phyloP scores from a whole-genome alignment of 208 protist genomes.

The Acanthamoeba healyi region DNA sequence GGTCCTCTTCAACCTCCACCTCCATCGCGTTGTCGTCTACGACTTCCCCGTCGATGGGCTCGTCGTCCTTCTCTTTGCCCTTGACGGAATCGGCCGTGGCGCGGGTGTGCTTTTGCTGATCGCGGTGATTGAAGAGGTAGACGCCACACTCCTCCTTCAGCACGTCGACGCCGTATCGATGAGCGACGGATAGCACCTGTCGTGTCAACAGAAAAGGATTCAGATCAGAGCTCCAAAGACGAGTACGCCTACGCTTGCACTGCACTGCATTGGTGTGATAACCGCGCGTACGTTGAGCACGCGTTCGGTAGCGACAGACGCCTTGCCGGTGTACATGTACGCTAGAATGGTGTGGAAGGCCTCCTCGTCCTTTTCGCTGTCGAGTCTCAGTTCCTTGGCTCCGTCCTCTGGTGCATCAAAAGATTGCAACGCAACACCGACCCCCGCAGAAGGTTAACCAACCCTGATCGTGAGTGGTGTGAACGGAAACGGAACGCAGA shows the following conservation, averaged over 20 bases:
- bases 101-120: no score
- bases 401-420: background rate
- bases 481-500: background rate
- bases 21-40: background rate
- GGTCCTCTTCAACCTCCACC: background rate
- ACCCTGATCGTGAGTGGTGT: no score
- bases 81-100: background rate
- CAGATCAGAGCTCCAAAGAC: no score
- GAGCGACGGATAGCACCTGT: background rate
- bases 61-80: background rate
- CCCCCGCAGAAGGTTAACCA: background rate
- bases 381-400: background rate
- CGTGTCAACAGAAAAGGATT: background rate
- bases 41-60: background rate
- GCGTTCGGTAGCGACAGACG: background rate
- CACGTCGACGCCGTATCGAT: background rate
- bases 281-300: conserved; percentile 15
- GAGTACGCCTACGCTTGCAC: background rate
- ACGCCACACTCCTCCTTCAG: conserved; percentile 55
- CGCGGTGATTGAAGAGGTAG: background rate
- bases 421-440: background rate
- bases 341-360: background rate
- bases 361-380: conserved; percentile 2
- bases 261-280: background rate
- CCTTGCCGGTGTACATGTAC: conserved; percentile 48